Evolutionary conservation across 2,329 filamentous ascomycete genomes (phyloP).

Genomic region (Verticillium albo-atrum): DNA sequence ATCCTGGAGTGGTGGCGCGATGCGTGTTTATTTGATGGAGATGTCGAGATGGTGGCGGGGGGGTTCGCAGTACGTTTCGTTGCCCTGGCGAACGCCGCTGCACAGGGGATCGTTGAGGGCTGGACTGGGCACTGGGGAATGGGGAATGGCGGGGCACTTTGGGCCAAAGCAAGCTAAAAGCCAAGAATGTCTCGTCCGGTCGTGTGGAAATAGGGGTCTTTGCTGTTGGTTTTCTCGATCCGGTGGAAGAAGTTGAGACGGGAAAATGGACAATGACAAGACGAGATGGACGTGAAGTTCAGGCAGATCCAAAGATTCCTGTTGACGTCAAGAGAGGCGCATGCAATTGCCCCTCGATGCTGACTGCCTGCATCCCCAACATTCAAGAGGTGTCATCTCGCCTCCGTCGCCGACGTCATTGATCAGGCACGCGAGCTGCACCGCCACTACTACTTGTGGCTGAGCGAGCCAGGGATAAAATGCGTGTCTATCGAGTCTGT

Average conservation of each 20-base stretch:
- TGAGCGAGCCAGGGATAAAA: no score
- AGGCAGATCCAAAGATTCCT: neutral
- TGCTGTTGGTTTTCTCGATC: neutral
- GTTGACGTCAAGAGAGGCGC: neutral
- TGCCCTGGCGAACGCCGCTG: neutral
- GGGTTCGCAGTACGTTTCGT: neutral
- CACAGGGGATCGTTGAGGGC: neutral
- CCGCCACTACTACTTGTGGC: neutral
- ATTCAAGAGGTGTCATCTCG: neutral
- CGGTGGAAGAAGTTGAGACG: neutral
- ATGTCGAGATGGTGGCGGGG: neutral
- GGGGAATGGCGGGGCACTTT: neutral
- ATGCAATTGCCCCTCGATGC: neutral
- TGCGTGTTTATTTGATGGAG: neutral
- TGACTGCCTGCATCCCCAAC: neutral
- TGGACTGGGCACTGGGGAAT: no score
- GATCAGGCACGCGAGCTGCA: neutral
- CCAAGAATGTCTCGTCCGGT: neutral
- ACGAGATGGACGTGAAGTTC: neutral
- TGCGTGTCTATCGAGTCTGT: no score
- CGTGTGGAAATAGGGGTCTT: neutral
- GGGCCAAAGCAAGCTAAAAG: neutral
- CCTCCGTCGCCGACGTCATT: neutral
- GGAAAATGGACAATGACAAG: neutral
- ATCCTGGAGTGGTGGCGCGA: neutral